Evolutionary conservation across 352 stramenopile genomes (phyloP).

Genomic region (Elongisporangium anandrum): DNA sequence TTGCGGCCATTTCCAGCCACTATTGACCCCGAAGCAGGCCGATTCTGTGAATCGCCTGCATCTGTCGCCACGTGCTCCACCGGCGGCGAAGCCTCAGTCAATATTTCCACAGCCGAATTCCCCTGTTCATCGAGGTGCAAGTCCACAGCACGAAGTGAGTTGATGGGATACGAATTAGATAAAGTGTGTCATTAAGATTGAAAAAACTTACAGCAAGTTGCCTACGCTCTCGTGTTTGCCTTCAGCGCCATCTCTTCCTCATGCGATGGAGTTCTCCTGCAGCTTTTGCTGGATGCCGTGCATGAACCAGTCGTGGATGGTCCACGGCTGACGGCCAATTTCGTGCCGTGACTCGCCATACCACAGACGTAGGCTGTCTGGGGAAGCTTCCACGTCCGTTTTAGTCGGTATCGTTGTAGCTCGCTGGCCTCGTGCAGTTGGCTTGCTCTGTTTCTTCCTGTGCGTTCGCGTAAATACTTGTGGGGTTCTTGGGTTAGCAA

Average conservation of each 20-base stretch:
- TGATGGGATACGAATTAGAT: neutral
- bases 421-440: neutral
- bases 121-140: neutral
- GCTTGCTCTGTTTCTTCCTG: neutral
- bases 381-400: neutral
- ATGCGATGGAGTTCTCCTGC: constrained; percentile 4
- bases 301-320: constrained; percentile 39
- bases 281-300: constrained; percentile 31
- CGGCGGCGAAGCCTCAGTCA: constrained; percentile 3
- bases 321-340: constrained; percentile 36
- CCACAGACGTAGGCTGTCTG: constrained; percentile 8
- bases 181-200: neutral
- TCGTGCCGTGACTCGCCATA: constrained; percentile 30
- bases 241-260: neutral
- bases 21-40: constrained; percentile 39
- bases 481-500: neutral
- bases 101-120: neutral
- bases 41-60: constrained; percentile 48
- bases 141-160: neutral
- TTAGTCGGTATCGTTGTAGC: neutral
- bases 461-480: neutral
- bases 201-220: neutral
- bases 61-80: constrained; percentile 20
- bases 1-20: constrained; percentile 40
- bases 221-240: too few species aligned